Percentiles rank a stretch among this genome's conserved stretches.
phyloP scores from a whole-genome alignment of 176 grass and related monocot genomes.

The Phyllostachys edulis region DNA sequence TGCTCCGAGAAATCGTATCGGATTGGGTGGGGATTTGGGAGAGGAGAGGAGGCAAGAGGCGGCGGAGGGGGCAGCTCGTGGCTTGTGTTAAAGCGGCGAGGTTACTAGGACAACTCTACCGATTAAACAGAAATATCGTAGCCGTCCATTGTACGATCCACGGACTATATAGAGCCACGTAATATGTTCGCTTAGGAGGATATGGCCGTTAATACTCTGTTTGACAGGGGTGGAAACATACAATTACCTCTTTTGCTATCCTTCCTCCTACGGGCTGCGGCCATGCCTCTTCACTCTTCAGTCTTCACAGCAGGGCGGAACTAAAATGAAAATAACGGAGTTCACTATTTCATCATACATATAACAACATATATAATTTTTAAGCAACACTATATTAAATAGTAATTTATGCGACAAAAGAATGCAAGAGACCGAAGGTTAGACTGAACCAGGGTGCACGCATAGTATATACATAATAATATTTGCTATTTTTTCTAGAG shows the following conservation, averaged over 20 bases:
- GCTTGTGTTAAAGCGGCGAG: not conserved
- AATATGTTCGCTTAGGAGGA: not conserved
- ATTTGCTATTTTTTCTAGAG: too few species aligned
- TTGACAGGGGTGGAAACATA: not conserved
- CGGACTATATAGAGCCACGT: not conserved
- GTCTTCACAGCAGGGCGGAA: not conserved
- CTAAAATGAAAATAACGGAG: too few species aligned
- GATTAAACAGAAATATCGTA: not conserved
- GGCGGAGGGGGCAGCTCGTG: not conserved
- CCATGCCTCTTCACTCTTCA: not conserved
- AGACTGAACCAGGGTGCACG: too few species aligned
- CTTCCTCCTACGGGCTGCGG: too few species aligned
- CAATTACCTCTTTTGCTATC: not conserved
- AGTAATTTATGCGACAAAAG: too few species aligned
- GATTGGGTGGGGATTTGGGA: slow-evolving; percentile 23
- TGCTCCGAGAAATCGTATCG: not conserved
- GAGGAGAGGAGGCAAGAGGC: not conserved
- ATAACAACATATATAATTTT: too few species aligned
- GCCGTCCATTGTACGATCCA: not conserved
- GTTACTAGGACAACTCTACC: not conserved
- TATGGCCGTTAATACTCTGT: not conserved
- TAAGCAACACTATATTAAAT: too few species aligned
- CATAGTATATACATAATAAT: too few species aligned
- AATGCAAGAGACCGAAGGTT: too few species aligned
- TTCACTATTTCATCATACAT: too few species aligned